phyloP scores from a whole-genome alignment of 768 basidiomycete genomes.

The Leccinum uliginosum region DNA sequence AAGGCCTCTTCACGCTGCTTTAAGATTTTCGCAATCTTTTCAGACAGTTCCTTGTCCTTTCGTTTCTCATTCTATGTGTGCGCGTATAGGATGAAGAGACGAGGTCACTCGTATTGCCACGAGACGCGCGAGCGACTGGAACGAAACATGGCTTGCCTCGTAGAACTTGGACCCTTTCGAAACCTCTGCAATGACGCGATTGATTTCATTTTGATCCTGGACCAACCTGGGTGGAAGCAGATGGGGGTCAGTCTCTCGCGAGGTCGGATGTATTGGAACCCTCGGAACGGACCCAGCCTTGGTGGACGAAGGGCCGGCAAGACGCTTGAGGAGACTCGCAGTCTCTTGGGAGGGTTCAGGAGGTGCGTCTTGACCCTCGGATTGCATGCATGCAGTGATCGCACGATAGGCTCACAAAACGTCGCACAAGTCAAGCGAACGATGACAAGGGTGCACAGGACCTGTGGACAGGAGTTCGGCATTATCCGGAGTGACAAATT shows the following conservation, averaged over 20 bases:
- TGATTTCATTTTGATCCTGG: constrained; percentile 79
- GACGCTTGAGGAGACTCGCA: constrained; percentile 66
- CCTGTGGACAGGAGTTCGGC: too few species aligned
- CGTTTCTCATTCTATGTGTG: constrained; percentile 73
- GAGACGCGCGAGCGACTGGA: neutral
- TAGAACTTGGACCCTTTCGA: constrained; percentile 94
- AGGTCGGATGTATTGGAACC: neutral
- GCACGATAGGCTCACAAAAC: neutral
- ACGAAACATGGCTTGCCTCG: constrained; percentile 45
- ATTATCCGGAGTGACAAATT: too few species aligned
- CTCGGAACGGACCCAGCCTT: constrained; percentile 72
- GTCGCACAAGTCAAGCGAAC: too few species aligned
- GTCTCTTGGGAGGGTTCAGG: constrained; percentile 53
- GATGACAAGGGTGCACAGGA: too few species aligned
- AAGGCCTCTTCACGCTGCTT: constrained; percentile 57
- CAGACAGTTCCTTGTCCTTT: constrained; percentile 82
- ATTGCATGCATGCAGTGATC: constrained; percentile 14
- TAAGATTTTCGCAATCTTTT: constrained; percentile 67
- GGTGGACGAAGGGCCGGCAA: constrained; percentile 84
- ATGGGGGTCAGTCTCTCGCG: constrained; percentile 8
- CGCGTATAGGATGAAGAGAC: neutral
- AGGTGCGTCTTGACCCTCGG: constrained; percentile 16
- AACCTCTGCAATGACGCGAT: constrained; percentile 82
- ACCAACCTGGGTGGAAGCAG: constrained; percentile 45
- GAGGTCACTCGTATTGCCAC: constrained; percentile 1